Base-by-base conservation (phyloP, 2,329 filamentous ascomycete genomes). In the Pseudogymnoascus sp. region DNA sequence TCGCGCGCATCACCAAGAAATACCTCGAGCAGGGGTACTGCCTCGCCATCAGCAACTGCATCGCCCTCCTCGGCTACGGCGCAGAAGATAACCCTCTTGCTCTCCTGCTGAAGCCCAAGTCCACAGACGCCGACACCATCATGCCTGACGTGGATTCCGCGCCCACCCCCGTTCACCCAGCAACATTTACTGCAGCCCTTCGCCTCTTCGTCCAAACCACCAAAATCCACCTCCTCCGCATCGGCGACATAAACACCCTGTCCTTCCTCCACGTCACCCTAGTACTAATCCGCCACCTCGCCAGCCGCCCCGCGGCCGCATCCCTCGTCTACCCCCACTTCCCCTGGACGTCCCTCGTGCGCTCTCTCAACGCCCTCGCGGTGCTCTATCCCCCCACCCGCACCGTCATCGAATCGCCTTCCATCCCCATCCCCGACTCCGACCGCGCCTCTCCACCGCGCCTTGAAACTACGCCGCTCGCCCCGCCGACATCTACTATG, bases 21-120 rank as follows among this genome's bases (percentile, higher is more conserved):
- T 68, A 70, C 41, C 77, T 77, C 67, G 77, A 79, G 37, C 77
- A 79, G 65, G 79, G 77, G 0, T 81, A 83, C 15, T 78, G 82
- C 47, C 80, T 87, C 29, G 82, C 79, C 0, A 78, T 88, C 1
- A 75, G 81, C 4, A 73, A 73, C 41, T 63, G 61, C 17, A 67
- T 72, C 35, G 68, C 69, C 0, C 65, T 73, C 57, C 63, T 71
- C 31, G 67, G 67, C 3, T 72, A 69, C 63, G 70, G 67, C 3
- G 62, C 66, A 0, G 66, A 69, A 31, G 69, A 70, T 0, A 72
- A 44, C 37, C 35, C 39, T 6, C 58, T 60, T 3, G 5, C 36
- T 58, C 10, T 36, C 31, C n/a, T n/a, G n/a, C n/a, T n/a, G n/a
- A 24, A 58, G 10, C 26, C 44, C 7, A 24, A 50, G 6, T 3